phyloP scores from a whole-genome alignment of 495 filamentous ascomycete species.

The Parmelia sp. region DNA sequence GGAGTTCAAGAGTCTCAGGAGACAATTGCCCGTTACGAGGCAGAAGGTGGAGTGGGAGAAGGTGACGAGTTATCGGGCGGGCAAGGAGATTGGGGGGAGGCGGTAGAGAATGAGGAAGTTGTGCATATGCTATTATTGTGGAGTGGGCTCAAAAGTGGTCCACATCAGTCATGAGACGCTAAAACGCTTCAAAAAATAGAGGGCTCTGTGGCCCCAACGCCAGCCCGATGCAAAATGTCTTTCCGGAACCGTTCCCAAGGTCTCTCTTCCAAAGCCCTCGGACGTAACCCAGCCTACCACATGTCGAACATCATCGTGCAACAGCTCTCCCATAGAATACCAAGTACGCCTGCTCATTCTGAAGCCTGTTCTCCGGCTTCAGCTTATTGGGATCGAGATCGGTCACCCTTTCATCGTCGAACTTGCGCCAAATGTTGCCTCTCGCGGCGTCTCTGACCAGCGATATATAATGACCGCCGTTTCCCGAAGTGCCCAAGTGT shows the following conservation, averaged over 20 bases:
- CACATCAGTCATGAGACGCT: conserved; percentile 1
- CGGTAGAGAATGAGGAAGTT: conserved; percentile 7
- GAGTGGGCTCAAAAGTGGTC: background rate
- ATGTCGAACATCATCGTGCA: conserved; percentile 38
- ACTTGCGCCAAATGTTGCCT: conserved; percentile 53
- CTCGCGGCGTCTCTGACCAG: conserved; percentile 56
- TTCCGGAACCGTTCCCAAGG: background rate
- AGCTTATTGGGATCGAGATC: conserved; percentile 55
- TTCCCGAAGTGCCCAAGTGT: conserved; percentile 57
- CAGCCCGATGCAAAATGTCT: conserved; percentile 10
- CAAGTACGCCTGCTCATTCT: conserved; percentile 63
- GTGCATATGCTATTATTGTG: background rate
- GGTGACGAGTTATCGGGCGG: conserved; percentile 83
- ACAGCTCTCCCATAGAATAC: conserved; percentile 57
- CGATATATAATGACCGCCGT: conserved; percentile 65
- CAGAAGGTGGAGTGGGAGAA: conserved; percentile 99
- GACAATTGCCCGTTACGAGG: conserved; percentile 91
- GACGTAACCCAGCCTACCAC: background rate
- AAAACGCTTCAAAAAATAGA: background rate
- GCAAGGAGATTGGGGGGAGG: conserved; percentile 28
- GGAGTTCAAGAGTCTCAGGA: conserved; percentile 84
- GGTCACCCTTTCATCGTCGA: conserved; percentile 54
- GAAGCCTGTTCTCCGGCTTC: conserved; percentile 41
- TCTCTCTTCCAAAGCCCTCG: background rate
- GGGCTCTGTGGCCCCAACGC: conserved; percentile 13